phyloP scores from a whole-genome alignment of 1,139 yeast genomes.

The Lodderomyces metapsilosis region DNA sequence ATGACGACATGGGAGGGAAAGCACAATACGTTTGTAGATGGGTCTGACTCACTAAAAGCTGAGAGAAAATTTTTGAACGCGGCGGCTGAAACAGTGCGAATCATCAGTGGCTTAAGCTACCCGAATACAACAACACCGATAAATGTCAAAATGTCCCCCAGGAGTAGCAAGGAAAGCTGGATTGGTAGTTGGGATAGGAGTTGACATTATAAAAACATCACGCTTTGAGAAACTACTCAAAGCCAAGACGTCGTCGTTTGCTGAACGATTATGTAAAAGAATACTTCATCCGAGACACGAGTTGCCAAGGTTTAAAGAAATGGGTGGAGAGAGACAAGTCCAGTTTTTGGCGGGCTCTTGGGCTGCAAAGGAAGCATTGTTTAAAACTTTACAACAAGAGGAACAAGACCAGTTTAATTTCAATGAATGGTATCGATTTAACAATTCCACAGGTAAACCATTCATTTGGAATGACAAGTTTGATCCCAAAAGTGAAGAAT shows the following conservation, averaged over 20 bases:
- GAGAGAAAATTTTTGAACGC: neutral
- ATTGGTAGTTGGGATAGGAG: constrained; percentile 53
- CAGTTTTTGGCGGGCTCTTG: constrained; percentile 57
- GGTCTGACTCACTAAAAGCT: neutral
- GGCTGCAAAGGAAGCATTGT: constrained; percentile 78
- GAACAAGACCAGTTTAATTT: constrained; percentile 57
- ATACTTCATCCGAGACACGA: constrained; percentile 53
- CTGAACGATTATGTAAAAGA: constrained; percentile 44
- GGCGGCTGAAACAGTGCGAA: neutral
- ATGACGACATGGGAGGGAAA: constrained; percentile 67
- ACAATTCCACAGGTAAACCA: constrained; percentile 42
- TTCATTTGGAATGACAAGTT: constrained; percentile 32
- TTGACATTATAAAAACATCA: constrained; percentile 53
- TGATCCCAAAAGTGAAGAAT: constrained; percentile 38
- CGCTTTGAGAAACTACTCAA: constrained; percentile 48
- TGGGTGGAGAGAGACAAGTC: constrained; percentile 12
- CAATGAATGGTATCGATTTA: constrained; percentile 57
- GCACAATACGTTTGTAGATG: neutral
- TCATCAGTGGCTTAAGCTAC: too few species aligned
- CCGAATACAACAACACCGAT: too few species aligned
- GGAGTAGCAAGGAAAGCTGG: constrained; percentile 14
- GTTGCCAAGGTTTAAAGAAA: constrained; percentile 32
- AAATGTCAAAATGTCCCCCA: neutral
- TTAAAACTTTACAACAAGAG: constrained; percentile 50
- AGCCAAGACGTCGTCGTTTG: constrained; percentile 22